Evolutionary conservation across 495 filamentous ascomycete species (phyloP), one percentile per base, ranked within the genome.

Genomic region (Paragyromitra xinjiangensis): DNA sequence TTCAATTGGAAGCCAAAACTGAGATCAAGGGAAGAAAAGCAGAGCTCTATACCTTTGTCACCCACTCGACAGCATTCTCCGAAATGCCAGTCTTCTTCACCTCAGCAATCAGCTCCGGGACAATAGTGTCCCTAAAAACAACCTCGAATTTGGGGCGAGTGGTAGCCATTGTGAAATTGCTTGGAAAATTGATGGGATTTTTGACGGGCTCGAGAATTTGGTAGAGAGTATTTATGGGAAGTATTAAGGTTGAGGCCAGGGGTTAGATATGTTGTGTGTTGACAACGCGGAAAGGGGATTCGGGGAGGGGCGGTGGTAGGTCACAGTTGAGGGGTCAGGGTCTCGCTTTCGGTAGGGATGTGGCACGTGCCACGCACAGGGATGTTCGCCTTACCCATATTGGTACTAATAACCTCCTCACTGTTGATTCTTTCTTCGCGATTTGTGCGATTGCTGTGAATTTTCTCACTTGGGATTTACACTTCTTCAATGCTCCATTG

Each of bases 21-120:
- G 42, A 12, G 40, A 6, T 24, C 64, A 69, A 67, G 74, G 37
- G 29, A 44, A 45, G 22, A 29, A 42, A 24, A 45, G 12, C n/a
- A 22, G 34, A 14, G 12, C 22, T 56, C 74, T 86, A 75, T 83
- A 97, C 95, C 85, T 92, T 88, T 84, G 92, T 88, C 80, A 92
- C 93, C 95, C 95, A 98, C 63, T 93, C 87, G n/a, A 94, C 84
- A 45, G 92, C 92, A 82, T 94, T 88, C 63, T 90, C 85, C 62
- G 96, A 94, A 29, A 97, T 86, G 56, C 93, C 92, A 85, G 96
- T 97, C 72, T 88, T 85, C 85, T 89, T 89, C 72, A 90, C 91
- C 84, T 94, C 88, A 79, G 86, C 89, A 58, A 92, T 86, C 62
- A 99, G 86, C 75, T 92, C 93, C 26, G 81, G 81, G 81, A 92